Conservation (phyloP, 2,329 filamentous ascomycete species). For the Fusarium sarcochroum region DNA sequence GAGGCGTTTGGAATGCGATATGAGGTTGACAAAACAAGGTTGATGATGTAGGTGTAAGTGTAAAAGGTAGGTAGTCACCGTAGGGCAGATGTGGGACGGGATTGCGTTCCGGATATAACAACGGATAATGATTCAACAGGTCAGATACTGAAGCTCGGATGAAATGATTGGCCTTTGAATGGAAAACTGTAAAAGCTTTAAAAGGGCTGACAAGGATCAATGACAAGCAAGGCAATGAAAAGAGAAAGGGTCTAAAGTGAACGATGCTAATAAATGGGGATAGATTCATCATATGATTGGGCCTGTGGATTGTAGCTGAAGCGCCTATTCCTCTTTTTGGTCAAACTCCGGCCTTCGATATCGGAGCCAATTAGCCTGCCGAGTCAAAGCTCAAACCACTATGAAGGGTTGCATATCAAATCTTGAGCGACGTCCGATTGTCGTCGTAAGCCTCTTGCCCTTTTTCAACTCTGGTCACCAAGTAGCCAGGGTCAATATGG, state of each 20-base stretch:
- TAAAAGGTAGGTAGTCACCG: background rate
- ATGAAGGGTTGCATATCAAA: slow-evolving; percentile 17
- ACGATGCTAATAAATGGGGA: slow-evolving; percentile 1
- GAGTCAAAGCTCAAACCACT: slow-evolving; percentile 29
- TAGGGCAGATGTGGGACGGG: slow-evolving; percentile 26
- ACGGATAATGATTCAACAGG: slow-evolving; percentile 25
- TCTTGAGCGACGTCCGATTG: slow-evolving; percentile 11
- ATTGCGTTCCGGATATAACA: slow-evolving; percentile 12
- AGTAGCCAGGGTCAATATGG: slow-evolving; percentile 21
- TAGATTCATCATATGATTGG: slow-evolving; percentile 18
- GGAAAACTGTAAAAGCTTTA: slow-evolving; percentile 9
- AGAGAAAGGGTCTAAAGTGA: background rate
- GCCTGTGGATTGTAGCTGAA: slow-evolving; percentile 2
- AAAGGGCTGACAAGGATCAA: slow-evolving; percentile 16
- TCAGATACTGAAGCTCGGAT: slow-evolving; percentile 3
- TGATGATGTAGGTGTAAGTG: background rate
- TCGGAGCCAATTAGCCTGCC: slow-evolving; percentile 15
- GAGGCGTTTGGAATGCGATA: background rate
- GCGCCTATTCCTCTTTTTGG: slow-evolving; percentile 22
- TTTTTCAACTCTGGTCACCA: background rate
- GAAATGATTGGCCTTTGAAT: slow-evolving; percentile 25
- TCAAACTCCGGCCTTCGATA: slow-evolving; percentile 16
- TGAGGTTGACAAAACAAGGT: background rate
- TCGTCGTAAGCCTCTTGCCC: slow-evolving; percentile 28
- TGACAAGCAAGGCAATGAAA: slow-evolving; percentile 12